Evolutionary conservation across 1,284 basidiomycete genomes (phyloP), one percentile per base, ranked within the genome.

Genomic region (Thelephora terrestris): DNA sequence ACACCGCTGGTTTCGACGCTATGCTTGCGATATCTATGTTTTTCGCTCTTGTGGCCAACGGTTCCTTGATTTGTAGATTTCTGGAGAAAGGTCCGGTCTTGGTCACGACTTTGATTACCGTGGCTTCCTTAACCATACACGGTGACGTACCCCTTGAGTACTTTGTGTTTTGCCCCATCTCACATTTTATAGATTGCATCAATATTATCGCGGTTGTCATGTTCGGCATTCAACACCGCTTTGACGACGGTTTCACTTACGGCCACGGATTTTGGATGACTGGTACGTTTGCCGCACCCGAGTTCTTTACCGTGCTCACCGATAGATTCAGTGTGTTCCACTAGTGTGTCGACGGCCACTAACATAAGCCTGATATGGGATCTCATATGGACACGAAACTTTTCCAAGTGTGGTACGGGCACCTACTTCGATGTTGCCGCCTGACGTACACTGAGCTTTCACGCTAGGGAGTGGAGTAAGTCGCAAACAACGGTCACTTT

Each of bases 221-320:
- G 2, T 91, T 91, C 53, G 86, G 81, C 23, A 69, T 81, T 0
- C 66, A 75, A 40, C 82, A 85, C 60, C 70, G 76, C 2, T 74
- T 76, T 47, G 71, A 81, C 55, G 82, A 84, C 47, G 84, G 79
- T 0, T 86, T 83, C 62, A 81, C 82, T 1, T 84, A 79, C 50
- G 75, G 79, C 1, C 75, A 85, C 57, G 73, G 86, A 0, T 92
- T 82, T 59, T 93, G 87, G 88, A 76, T 87, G 65, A 86, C 25
- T 42, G 18, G 39, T 42, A 25, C 21, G 39, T 17, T 6, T 32
- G 9, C 29, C 9, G 3, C 14, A 42, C 3, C n/a, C 6, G 1
- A 25, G 9, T 42, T 9, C 39, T 14, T 42, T 18, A 21, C n/a
- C 39, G 21, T n/a, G 5, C 39, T 42, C 25, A 42, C 18, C 10